Evolutionary conservation across 225 moss, liverwort and hornwort species (phyloP), one percentile per base, ranked within the genome.

Genomic region (Sphagnum tenellum): DNA sequence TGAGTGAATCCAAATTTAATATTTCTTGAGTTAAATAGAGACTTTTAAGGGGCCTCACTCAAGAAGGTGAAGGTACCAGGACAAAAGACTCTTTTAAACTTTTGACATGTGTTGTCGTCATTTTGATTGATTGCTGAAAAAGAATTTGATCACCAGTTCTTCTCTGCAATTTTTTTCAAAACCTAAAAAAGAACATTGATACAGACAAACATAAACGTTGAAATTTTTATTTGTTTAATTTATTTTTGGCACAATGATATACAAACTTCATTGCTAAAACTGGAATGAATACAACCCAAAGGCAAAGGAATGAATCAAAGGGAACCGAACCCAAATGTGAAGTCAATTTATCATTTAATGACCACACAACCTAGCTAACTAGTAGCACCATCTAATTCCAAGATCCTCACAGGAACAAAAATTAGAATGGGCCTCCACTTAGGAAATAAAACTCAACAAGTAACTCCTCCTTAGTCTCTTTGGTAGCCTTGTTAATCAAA

Each of bases 231-330:
- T n/a, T 1, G 1, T 29, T 29, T 29, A 29, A 29, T 29, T 29
- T 29, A 29, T 29, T 29, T 29, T 29, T 55, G 54, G 54, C 54
- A 55, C 54, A 55, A 55, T 7, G 11, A 2, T 1, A 55, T 1
- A 55, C 11, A 55, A 55, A 55, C 54, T 55, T 55, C 54, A 55
- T 55, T 55, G 54, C 54, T 7, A 55, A 55, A 55, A 55, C 54
- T 1, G 11, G 54, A 11, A 11, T 55, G 54, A 29, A 29, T 1
- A 29, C 29, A 29, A 29, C 29, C 29, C 54, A 55, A 55, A 55
- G 11, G 7, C 54, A 7, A 11, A 11, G 54, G 11, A 11, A 7
- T 7, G 54, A 11, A 55, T 11, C 54, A 55, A 55, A 11, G 54
- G 54, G 2, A 7, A 55, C 2, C 1, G 11, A 7, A 55, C 54